Evolutionary conservation across 441 rosid genomes (phyloP).

Genomic region (Hypseocharis bilobata): DNA sequence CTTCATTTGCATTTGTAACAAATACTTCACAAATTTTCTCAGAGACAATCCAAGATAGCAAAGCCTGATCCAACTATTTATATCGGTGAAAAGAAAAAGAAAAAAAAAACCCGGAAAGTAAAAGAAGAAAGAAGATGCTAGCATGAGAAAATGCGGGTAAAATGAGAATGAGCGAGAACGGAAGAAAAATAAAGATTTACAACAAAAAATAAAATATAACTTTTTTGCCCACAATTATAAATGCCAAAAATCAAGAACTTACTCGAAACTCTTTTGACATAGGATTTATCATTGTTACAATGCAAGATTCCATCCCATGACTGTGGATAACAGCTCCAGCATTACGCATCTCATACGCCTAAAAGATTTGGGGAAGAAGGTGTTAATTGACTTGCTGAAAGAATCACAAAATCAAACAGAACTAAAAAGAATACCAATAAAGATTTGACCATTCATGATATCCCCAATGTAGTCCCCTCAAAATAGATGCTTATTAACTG

Average conservation of each 20-base stretch:
- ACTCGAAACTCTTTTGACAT: constrained; percentile 70
- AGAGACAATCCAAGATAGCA: background rate
- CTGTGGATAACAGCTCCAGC: constrained; percentile 98
- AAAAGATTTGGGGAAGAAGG: constrained; percentile 15
- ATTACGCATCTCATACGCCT: constrained; percentile 79
- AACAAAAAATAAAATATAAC: background rate
- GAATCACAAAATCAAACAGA: constrained; percentile 7
- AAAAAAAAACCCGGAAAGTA: background rate
- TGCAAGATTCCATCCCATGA: constrained; percentile 90
- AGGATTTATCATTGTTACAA: constrained; percentile 85
- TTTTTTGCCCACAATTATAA: background rate
- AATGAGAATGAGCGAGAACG: background rate
- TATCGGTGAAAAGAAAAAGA: background rate
- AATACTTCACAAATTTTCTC: background rate
- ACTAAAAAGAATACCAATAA: background rate
- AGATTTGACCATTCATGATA: background rate
- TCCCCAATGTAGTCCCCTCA: background rate
- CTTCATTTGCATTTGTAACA: background rate
- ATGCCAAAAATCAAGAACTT: constrained; percentile 23
- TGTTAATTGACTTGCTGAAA: constrained; percentile 12
- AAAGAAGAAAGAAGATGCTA: background rate
- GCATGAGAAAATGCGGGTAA: background rate
- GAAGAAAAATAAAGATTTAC: background rate
- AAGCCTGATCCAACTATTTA: background rate
- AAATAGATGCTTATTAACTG: constrained; percentile 1